Evolutionary conservation across 805 yeast genomes (phyloP).

Genomic region (Candida parachauliodes): DNA sequence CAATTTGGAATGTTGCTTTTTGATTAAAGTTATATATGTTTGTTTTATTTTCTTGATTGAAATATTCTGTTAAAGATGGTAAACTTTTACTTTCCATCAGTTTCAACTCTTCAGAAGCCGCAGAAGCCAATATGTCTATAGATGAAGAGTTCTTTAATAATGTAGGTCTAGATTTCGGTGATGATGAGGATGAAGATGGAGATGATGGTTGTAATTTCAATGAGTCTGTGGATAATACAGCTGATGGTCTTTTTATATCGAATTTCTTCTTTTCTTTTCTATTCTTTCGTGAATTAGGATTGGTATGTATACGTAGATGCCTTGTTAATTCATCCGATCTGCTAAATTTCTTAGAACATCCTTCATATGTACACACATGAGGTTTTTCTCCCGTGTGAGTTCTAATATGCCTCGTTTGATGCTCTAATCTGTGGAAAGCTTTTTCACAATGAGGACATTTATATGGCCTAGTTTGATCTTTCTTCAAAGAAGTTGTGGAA

Average conservation of each 20-base stretch:
- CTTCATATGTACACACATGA: constrained; percentile 69
- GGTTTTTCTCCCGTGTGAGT: constrained; percentile 84
- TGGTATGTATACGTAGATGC: constrained; percentile 68
- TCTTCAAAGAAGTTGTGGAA: constrained; percentile 9
- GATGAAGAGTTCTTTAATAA: constrained; percentile 5
- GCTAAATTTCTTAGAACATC: constrained; percentile 64
- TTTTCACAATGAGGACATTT: constrained; percentile 72
- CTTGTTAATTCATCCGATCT: constrained; percentile 73
- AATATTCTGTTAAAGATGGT: constrained; percentile 51
- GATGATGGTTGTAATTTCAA: background rate
- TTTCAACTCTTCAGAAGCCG: constrained; percentile 53
- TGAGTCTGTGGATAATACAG: background rate
- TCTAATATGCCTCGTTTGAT: constrained; percentile 74
- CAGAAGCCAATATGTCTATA: constrained; percentile 50
- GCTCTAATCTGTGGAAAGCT: constrained; percentile 73
- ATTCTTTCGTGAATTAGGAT: constrained; percentile 64
- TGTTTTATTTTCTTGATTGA: constrained; percentile 18
- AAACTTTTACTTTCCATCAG: constrained; percentile 44
- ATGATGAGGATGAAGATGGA: background rate
- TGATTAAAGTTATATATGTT: constrained; percentile 3
- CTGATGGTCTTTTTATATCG: background rate
- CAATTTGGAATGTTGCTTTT: constrained; percentile 11
- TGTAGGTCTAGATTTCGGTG: constrained; percentile 1
- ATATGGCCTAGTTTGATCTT: constrained; percentile 49
- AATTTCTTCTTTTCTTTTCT: constrained; percentile 23